phyloP scores from a whole-genome alignment of 2,329 filamentous ascomycete genomes.

The Colletotrichum musicola region DNA sequence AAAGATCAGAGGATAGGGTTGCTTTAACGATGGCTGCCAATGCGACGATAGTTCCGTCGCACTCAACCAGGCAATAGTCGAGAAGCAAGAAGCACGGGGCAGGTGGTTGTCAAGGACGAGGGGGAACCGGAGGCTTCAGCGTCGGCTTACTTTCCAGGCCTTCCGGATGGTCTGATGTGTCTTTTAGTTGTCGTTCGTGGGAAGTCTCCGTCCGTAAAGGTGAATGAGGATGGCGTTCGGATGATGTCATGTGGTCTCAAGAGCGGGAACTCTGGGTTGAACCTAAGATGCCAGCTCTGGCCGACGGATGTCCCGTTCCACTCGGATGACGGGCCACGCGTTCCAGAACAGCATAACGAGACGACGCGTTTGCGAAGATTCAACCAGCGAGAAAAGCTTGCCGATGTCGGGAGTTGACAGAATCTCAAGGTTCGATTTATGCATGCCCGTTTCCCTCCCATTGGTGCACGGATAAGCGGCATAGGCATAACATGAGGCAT shows the following conservation, averaged over 20 bases:
- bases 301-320: background rate
- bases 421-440: background rate
- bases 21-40: slow-evolving; percentile 5
- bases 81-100: background rate
- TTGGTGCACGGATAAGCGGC: slow-evolving; percentile 6
- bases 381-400: slow-evolving; percentile 24
- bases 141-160: background rate
- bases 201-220: too few species aligned
- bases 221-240: slow-evolving; percentile 28
- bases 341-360: background rate
- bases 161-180: slow-evolving; percentile 24
- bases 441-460: slow-evolving; percentile 6
- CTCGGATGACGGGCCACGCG: slow-evolving; percentile 8
- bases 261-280: slow-evolving; percentile 16
- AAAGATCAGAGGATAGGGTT: background rate
- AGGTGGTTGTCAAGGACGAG: background rate
- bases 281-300: background rate
- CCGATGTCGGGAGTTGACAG: slow-evolving; percentile 19
- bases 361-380: too few species aligned
- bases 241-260: slow-evolving; percentile 37
- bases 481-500: background rate
- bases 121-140: background rate
- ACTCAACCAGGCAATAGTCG: background rate
- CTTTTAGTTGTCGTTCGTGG: background rate
- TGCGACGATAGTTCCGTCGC: background rate